Conservation (phyloP, 2,329 filamentous ascomycete species). For the Diaporthe aspalathi region DNA sequence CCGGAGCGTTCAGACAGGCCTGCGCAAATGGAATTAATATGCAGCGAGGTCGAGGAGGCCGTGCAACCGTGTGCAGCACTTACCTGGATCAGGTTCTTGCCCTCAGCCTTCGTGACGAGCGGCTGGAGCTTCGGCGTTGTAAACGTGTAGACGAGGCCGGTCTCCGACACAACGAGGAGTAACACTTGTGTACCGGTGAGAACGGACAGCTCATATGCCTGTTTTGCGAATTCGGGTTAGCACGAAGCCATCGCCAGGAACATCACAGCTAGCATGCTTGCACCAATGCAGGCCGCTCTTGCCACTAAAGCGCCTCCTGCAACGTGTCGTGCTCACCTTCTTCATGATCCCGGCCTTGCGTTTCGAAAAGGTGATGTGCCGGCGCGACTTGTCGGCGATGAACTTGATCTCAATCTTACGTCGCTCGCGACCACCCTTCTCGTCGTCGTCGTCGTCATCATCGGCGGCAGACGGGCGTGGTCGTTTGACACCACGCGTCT, state of each 20-base stretch:
- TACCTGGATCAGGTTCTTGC: constrained; percentile 99
- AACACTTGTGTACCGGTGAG: constrained; percentile 98
- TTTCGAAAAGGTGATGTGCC: constrained; percentile 99
- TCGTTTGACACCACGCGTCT: constrained; percentile 88
- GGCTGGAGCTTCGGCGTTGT: constrained; percentile 98
- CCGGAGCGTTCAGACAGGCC: constrained; percentile 97
- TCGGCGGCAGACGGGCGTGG: constrained; percentile 84
- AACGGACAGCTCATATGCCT: constrained; percentile 96
- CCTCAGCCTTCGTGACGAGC: constrained; percentile 96
- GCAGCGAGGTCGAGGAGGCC: constrained; percentile 16
- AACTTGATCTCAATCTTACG: constrained; percentile 99
- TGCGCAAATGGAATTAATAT: constrained; percentile 57
- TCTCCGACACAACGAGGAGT: constrained; percentile 95
- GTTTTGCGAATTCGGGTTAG: constrained; percentile 39
- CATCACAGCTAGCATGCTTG: neutral
- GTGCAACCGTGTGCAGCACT: constrained; percentile 46
- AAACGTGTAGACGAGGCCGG: constrained; percentile 96
- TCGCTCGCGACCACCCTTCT: constrained; percentile 97
- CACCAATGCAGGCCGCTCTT: neutral
- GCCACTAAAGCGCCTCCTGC: neutral
- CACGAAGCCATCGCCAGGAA: neutral
- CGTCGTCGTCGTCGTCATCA: constrained; percentile 97
- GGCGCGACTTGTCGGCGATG: constrained; percentile 99
- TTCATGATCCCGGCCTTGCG: constrained; percentile 99
- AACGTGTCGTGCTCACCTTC: constrained; percentile 73